phyloP scores from a whole-genome alignment of 345 rosid species.

The Laguncularia racemosa region DNA sequence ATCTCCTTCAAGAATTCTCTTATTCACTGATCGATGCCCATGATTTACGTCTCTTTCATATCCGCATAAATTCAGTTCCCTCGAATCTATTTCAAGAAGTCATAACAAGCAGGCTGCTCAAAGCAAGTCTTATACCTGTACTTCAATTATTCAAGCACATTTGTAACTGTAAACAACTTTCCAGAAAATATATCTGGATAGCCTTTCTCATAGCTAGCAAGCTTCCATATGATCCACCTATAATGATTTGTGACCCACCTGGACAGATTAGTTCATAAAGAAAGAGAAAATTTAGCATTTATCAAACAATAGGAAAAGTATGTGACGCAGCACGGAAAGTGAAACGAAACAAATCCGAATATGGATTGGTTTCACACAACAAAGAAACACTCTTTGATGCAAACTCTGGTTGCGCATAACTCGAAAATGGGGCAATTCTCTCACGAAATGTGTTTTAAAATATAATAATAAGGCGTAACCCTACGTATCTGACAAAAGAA shows the following conservation, averaged over 20 bases:
- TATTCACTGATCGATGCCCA: constrained; percentile 83
- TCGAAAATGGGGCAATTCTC: too few relatives aligned
- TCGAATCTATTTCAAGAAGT: constrained; percentile 10
- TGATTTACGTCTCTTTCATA: constrained; percentile 91
- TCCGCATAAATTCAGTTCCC: constrained; percentile 30
- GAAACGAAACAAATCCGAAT: too few relatives aligned
- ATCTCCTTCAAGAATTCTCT: constrained; percentile 85
- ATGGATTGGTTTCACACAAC: too few relatives aligned
- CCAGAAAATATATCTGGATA: constrained; percentile 43
- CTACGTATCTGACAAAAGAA: too few relatives aligned
- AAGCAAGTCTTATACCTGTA: constrained; percentile 51
- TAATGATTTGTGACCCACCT: constrained; percentile 93
- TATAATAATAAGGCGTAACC: too few relatives aligned
- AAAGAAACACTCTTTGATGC: too few relatives aligned
- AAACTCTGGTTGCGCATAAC: too few relatives aligned
- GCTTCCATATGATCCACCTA: constrained; percentile 96
- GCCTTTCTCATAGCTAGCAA: constrained; percentile 66
- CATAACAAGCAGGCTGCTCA: constrained; percentile 7
- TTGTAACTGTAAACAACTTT: constrained; percentile 62
- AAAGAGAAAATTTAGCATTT: background rate
- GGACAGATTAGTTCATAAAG: constrained; percentile 10
- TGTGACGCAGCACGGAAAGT: background rate
- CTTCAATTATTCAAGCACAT: constrained; percentile 87
- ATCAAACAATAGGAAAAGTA: background rate
- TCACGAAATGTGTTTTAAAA: too few relatives aligned